Conservation (phyloP, 164 flowering plant species). For the Nymphaea colorata region DNA sequence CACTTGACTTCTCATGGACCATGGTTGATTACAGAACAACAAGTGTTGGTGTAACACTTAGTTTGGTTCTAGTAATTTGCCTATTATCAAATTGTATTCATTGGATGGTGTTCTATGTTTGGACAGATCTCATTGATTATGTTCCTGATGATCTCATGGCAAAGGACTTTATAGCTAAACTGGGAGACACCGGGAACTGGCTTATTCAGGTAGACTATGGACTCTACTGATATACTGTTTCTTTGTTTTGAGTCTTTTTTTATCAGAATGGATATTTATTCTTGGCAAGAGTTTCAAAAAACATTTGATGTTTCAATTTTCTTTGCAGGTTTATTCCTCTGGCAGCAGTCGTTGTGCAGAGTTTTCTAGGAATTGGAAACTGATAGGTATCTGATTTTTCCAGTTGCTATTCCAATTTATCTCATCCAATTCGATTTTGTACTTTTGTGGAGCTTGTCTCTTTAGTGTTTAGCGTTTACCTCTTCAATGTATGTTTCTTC, state of each 20-base stretch:
- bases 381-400: constrained; percentile 59
- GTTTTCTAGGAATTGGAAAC: constrained; percentile 52
- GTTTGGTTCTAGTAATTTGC: not conserved
- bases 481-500: too few species aligned
- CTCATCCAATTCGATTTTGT: too few species aligned
- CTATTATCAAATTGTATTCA: not conserved
- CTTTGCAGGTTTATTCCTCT: constrained; percentile 50
- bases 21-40: not conserved
- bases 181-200: constrained; percentile 28
- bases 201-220: constrained; percentile 52
- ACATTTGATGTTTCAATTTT: too few species aligned
- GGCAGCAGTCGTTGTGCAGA: constrained; percentile 63
- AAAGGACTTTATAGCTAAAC: constrained; percentile 28
- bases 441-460: too few species aligned
- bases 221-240: too few species aligned
- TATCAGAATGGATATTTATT: too few species aligned
- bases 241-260: too few species aligned
- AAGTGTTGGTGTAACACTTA: not conserved
- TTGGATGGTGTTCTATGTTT: not conserved
- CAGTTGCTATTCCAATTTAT: too few species aligned
- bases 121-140: constrained; percentile 25
- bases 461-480: too few species aligned
- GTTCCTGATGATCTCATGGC: constrained; percentile 28
- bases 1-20: constrained; percentile 1
- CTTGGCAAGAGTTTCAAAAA: too few species aligned